These are phyloP conservation scores for Myxozyma sirexii DNA, from an alignment of 805 yeast species.

Conservation along the genomic window DNA sequence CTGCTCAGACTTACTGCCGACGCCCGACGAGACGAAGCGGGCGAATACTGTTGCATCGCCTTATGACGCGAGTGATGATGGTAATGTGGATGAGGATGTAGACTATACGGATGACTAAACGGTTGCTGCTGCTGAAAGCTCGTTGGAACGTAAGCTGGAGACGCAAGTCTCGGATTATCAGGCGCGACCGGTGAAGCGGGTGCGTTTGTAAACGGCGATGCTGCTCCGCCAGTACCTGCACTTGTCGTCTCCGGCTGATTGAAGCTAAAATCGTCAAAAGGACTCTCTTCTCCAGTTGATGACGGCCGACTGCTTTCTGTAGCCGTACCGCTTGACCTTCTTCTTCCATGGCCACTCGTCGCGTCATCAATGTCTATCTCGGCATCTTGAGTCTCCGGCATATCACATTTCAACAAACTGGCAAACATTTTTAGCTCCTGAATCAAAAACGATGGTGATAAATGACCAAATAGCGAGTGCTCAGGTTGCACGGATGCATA, in stretches of 20 bases:
- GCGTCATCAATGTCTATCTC: not conserved
- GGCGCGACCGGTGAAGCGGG: not conserved
- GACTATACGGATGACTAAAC: slow-evolving; percentile 14
- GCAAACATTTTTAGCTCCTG: slow-evolving; percentile 55
- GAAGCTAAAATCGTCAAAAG: not conserved
- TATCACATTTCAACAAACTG: slow-evolving; percentile 36
- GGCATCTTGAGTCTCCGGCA: not conserved
- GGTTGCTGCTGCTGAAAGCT: slow-evolving; percentile 11
- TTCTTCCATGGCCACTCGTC: not conserved
- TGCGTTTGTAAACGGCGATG: not conserved
- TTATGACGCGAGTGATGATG: slow-evolving; percentile 25
- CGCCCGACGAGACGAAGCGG: slow-evolving; percentile 26
- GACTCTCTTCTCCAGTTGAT: not conserved
- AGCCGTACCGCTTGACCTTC: not conserved
- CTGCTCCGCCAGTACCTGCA: not conserved
- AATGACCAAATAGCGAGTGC: slow-evolving; percentile 72
- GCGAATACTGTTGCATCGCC: slow-evolving; percentile 32
- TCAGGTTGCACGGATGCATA: slow-evolving; percentile 50
- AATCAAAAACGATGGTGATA: slow-evolving; percentile 67
- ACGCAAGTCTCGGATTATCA: not conserved
- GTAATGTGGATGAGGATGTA: slow-evolving; percentile 30
- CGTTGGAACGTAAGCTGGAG: slow-evolving; percentile 1
- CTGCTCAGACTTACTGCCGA: slow-evolving; percentile 24
- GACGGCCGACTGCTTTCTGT: not conserved
- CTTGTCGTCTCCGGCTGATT: not conserved